A percentile compares a stretch with the other conserved stretches of the same genome.
Conservation (phyloP, 2,329 filamentous ascomycete genomes). For the Cladosporium velox region DNA sequence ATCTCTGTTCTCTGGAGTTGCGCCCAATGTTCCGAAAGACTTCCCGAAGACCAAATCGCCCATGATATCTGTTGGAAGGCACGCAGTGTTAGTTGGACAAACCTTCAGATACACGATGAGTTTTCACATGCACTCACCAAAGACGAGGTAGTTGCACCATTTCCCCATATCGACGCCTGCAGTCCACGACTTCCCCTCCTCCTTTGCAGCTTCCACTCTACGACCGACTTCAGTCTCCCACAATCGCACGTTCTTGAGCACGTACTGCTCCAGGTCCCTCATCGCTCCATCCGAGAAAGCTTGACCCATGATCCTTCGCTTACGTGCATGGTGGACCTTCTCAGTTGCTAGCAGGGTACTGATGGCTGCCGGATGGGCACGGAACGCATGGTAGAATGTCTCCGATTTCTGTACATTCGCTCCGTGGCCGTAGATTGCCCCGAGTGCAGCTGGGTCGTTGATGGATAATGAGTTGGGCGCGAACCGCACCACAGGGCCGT, state of each 20-base stretch:
- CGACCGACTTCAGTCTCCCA: conserved; percentile 21
- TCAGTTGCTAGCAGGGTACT: conserved; percentile 49
- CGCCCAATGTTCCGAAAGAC: conserved; percentile 33
- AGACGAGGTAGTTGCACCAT: conserved; percentile 7
- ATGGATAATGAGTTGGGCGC: conserved; percentile 32
- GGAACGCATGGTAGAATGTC: conserved; percentile 51
- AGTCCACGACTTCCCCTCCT: neutral
- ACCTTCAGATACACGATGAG: neutral
- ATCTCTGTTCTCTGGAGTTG: conserved; percentile 36
- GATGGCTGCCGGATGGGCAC: conserved; percentile 43
- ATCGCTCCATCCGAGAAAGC: conserved; percentile 44
- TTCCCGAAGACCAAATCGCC: conserved; percentile 49
- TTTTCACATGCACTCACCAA: neutral
- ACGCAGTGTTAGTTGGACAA: neutral
- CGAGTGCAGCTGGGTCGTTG: conserved; percentile 40
- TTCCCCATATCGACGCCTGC: conserved; percentile 2
- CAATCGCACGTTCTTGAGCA: conserved; percentile 28
- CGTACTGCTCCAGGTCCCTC: conserved; percentile 30
- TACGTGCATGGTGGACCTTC: conserved; percentile 48
- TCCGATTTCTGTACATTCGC: conserved; percentile 51
- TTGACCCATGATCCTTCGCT: conserved; percentile 48
- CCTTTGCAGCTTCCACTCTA: conserved; percentile 18
- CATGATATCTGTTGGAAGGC: conserved; percentile 47
- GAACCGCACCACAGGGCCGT: conserved; percentile 31
- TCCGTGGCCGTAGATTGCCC: conserved; percentile 51